Conservation (phyloP, 2,329 filamentous ascomycete genomes). For the Alternaria sp. region DNA sequence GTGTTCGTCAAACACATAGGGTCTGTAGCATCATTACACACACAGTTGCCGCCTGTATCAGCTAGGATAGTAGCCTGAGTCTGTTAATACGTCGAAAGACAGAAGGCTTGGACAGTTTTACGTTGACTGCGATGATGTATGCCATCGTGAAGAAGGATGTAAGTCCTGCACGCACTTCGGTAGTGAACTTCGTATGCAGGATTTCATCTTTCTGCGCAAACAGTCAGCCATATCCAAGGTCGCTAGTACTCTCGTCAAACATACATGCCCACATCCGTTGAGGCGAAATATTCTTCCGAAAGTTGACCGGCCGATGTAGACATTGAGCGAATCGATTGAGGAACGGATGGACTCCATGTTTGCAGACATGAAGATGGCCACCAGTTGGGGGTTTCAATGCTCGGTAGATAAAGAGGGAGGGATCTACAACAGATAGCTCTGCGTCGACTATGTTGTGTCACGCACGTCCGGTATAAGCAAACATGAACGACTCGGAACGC, state of each 20-base stretch:
- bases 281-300: constrained; percentile 69
- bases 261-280: constrained; percentile 82
- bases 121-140: constrained; percentile 46
- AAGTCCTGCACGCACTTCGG: constrained; percentile 81
- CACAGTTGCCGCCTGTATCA: constrained; percentile 77
- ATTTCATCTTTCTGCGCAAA: constrained; percentile 69
- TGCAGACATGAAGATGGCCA: constrained; percentile 5
- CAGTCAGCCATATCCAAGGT: constrained; percentile 18
- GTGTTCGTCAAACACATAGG: constrained; percentile 64
- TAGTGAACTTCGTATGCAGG: constrained; percentile 79
- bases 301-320: constrained; percentile 42
- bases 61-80: constrained; percentile 49
- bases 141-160: constrained; percentile 69
- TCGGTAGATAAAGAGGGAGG: constrained; percentile 10
- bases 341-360: constrained; percentile 39
- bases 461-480: constrained; percentile 25
- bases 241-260: constrained; percentile 42
- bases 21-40: constrained; percentile 63
- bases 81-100: constrained; percentile 19
- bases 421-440: constrained; percentile 4
- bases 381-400: constrained; percentile 13
- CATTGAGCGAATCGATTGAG: constrained; percentile 35
- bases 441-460: constrained; percentile 19
- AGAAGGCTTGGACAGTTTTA: constrained; percentile 11
- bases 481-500: constrained; percentile 18